These are phyloP conservation scores for Salicornia ramosissima DNA, from an alignment of 148 eudicot genomes.

Conservation along the genomic window DNA sequence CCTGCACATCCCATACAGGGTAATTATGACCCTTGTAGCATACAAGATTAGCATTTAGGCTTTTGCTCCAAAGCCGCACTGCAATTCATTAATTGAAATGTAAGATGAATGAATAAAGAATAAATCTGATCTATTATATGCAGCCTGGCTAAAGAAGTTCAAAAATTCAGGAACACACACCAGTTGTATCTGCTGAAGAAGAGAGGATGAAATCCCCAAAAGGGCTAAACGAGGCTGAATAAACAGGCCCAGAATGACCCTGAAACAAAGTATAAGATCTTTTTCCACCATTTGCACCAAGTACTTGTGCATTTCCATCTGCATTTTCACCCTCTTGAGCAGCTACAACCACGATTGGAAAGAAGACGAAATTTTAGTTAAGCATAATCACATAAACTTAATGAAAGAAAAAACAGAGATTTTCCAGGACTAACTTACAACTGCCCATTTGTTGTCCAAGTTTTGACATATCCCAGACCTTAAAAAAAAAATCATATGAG, in stretches of 20 bases:
- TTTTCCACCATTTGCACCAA: conserved; percentile 47
- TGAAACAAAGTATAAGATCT: conserved; percentile 75
- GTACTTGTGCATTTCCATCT: conserved; percentile 39
- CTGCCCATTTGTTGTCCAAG: conserved; percentile 61
- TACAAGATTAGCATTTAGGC: conserved; percentile 88
- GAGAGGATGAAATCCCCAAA: conserved; percentile 90
- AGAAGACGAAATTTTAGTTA: neutral
- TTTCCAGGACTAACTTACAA: conserved; percentile 43
- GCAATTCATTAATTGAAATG: conserved; percentile 30
- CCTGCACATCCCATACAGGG: conserved; percentile 99
- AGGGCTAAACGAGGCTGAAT: conserved; percentile 84
- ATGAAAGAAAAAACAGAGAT: conserved; percentile 1
- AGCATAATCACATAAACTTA: conserved; percentile 4
- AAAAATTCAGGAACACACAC: conserved; percentile 35
- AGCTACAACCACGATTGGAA: conserved; percentile 35
- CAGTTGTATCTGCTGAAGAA: conserved; percentile 94
- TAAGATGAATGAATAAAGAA: too few relatives aligned
- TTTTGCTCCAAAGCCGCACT: conserved; percentile 96
- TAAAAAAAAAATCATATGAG: conserved; percentile 16
- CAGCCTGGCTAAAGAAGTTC: conserved; percentile 2
- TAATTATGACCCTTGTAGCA: conserved; percentile 99
- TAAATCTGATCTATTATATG: neutral
- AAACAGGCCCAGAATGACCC: conserved; percentile 97
- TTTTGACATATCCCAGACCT: conserved; percentile 99
- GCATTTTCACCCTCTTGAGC: conserved; percentile 53